Evolutionary conservation across 768 basidiomycete genomes (phyloP).

Genomic region (Coprinopsis marcescibilis): DNA sequence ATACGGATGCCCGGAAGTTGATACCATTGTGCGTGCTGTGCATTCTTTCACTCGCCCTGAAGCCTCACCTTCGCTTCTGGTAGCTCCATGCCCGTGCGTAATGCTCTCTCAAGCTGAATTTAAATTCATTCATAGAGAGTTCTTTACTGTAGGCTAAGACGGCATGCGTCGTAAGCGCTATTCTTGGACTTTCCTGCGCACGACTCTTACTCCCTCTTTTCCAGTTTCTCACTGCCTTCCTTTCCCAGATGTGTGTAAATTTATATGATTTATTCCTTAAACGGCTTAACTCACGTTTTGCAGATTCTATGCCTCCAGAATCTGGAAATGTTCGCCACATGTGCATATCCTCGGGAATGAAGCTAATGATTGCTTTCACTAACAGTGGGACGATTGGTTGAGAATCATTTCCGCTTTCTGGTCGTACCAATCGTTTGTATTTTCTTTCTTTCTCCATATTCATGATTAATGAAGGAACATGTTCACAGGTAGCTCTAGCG

Average conservation of each 20-base stretch:
- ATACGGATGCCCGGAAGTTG: not conserved
- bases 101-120: not conserved
- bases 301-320: not conserved
- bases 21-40: not conserved
- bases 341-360: not conserved
- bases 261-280: not conserved
- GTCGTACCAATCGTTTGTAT: not conserved
- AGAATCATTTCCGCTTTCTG: not conserved
- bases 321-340: not conserved
- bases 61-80: not conserved
- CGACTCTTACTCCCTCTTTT: not conserved
- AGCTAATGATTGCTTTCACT: not conserved
- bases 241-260: constrained; percentile 1
- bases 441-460: not conserved
- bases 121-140: not conserved
- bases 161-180: not conserved
- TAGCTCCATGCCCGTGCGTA: constrained; percentile 1
- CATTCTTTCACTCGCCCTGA: not conserved
- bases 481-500: not conserved
- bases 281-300: not conserved
- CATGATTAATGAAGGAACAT: not conserved
- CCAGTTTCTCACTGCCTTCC: not conserved
- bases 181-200: not conserved
- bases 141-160: constrained; percentile 3
- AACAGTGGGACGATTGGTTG: not conserved